Conservation (phyloP, 345 rosid genomes). For the Corymbia maculata region DNA sequence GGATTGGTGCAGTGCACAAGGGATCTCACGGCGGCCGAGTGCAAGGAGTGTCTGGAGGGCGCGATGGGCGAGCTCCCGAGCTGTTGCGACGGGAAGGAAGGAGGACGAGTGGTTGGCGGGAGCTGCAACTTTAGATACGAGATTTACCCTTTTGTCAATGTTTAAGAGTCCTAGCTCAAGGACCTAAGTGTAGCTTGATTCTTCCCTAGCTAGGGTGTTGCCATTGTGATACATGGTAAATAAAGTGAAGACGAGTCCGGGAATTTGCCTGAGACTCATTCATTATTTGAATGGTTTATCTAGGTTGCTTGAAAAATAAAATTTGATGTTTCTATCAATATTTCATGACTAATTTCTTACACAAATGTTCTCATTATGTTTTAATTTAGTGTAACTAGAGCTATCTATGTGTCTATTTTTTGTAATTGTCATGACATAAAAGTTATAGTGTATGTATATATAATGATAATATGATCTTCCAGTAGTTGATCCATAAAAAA, state of each 20-base stretch:
- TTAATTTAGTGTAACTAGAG: not conserved
- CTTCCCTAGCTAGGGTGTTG: not conserved
- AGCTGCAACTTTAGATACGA: slow-evolving; percentile 70
- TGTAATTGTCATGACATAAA: not conserved
- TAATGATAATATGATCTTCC: not conserved
- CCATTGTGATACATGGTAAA: not conserved
- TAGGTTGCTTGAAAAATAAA: not conserved
- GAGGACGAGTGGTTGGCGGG: slow-evolving; percentile 46
- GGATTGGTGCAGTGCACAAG: slow-evolving; percentile 36
- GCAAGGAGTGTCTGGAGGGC: slow-evolving; percentile 41
- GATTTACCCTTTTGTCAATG: slow-evolving; percentile 41
- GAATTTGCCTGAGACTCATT: not conserved
- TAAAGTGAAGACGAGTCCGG: not conserved
- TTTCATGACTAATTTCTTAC: not conserved
- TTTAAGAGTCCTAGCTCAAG: not conserved
- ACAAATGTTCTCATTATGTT: not conserved
- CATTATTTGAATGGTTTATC: not conserved
- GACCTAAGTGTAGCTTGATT: not conserved
- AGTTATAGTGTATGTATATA: not conserved
- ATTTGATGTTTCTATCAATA: not conserved
- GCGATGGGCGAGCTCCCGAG: slow-evolving; percentile 40
- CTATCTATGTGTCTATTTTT: not conserved
- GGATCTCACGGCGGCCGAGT: slow-evolving; percentile 24
- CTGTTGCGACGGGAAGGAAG: slow-evolving; percentile 56
- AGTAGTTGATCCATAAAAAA: not conserved